Evolutionary conservation across 2,329 filamentous ascomycete genomes (phyloP).

Genomic region (Fusarium liriodendri): DNA sequence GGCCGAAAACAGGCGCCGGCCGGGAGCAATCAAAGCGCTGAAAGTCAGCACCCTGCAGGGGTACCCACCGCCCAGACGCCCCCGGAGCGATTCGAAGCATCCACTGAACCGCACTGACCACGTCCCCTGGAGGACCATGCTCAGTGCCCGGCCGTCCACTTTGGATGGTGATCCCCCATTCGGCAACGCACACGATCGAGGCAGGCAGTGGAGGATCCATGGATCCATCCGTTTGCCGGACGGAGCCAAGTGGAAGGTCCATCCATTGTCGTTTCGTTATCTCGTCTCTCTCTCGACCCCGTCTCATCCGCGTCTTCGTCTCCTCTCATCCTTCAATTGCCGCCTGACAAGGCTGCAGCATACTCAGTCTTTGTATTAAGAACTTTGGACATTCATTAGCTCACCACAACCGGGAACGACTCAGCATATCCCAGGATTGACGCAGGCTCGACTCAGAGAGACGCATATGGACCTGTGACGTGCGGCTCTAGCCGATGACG

Average conservation of each 20-base stretch:
- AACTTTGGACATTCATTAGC: not conserved
- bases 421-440: not conserved
- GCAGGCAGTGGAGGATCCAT: not conserved
- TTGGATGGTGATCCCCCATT: slow-evolving; percentile 12
- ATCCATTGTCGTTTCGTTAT: slow-evolving; percentile 28
- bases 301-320: not conserved
- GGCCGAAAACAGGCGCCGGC: not conserved
- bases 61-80: not conserved
- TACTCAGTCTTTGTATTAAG: not conserved
- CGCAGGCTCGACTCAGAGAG: slow-evolving; percentile 10
- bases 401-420: not conserved
- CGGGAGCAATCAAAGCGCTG: slow-evolving; percentile 1
- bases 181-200: slow-evolving; percentile 2
- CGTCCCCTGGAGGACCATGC: slow-evolving; percentile 18
- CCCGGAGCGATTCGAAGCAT: slow-evolving; percentile 14
- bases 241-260: not conserved
- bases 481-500: slow-evolving; percentile 46
- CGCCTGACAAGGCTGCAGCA: slow-evolving; percentile 8
- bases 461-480: slow-evolving; percentile 34
- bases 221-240: slow-evolving; percentile 17
- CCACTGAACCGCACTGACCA: slow-evolving; percentile 19
- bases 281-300: not conserved
- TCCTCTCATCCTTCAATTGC: slow-evolving; percentile 18
- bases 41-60: not conserved
- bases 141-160: not conserved